Percentiles rank a stretch among this genome's conserved stretches.
phyloP scores from a whole-genome alignment of 2,329 filamentous ascomycete genomes.

The Beauveria sp. region DNA sequence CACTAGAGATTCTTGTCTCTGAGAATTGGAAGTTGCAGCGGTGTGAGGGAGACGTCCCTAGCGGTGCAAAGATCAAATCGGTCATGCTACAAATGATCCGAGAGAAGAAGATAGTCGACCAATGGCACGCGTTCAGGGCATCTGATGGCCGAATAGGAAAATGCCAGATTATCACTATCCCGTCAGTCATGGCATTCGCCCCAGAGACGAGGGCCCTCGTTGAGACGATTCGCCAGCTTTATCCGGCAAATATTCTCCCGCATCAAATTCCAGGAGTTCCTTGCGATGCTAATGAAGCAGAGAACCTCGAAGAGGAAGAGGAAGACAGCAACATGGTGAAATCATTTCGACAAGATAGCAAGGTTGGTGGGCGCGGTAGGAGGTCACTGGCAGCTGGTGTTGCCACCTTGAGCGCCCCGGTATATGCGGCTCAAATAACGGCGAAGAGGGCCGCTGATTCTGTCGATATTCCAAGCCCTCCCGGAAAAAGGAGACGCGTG shows the following conservation, averaged over 20 bases:
- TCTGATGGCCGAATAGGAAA: slow-evolving; percentile 35
- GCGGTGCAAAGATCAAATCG: slow-evolving; percentile 29
- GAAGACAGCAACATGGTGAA: slow-evolving; percentile 19
- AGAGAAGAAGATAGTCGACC: slow-evolving; percentile 28
- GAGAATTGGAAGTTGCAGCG: slow-evolving; percentile 34
- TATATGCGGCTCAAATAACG: slow-evolving; percentile 36
- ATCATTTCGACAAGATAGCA: slow-evolving; percentile 17
- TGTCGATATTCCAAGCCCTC: slow-evolving; percentile 13
- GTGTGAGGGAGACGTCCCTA: slow-evolving; percentile 31
- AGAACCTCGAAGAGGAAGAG: neutral
- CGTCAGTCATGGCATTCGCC: slow-evolving; percentile 33
- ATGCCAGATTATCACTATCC: slow-evolving; percentile 36
- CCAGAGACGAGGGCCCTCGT: slow-evolving; percentile 35
- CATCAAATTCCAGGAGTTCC: slow-evolving; percentile 6
- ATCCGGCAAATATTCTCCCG: slow-evolving; percentile 24
- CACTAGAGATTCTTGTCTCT: slow-evolving; percentile 19
- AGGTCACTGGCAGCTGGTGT: slow-evolving; percentile 35
- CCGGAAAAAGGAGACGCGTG: slow-evolving; percentile 17
- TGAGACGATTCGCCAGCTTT: slow-evolving; percentile 38
- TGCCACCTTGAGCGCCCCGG: slow-evolving; percentile 42
- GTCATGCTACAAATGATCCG: slow-evolving; percentile 32
- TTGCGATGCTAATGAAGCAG: neutral
- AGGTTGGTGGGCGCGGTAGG: slow-evolving; percentile 18
- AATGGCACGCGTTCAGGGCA: slow-evolving; percentile 37
- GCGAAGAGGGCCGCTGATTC: slow-evolving; percentile 23